Conservation (phyloP, 257 asterid genomes). For the Ballota nigra region DNA sequence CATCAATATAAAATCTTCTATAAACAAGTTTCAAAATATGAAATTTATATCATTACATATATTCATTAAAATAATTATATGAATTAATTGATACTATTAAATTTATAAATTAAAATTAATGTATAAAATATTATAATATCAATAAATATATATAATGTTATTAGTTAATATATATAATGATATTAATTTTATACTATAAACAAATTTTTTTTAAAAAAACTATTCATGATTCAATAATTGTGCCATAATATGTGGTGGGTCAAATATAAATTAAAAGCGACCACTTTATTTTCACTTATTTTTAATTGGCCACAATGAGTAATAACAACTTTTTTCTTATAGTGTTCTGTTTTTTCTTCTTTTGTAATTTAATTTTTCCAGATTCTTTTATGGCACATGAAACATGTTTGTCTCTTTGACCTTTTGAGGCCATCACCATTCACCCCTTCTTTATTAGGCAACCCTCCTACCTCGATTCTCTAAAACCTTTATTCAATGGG, state of each 20-base stretch:
- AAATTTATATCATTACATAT: too few species aligned
- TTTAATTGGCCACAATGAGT: constrained; percentile 3
- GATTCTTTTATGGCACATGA: constrained; percentile 40
- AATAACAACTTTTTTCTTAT: background rate
- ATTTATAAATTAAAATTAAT: too few species aligned
- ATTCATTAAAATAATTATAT: too few species aligned
- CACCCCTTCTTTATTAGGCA: constrained; percentile 26
- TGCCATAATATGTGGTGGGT: background rate
- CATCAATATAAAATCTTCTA: too few species aligned
- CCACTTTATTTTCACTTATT: background rate
- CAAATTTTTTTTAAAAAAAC: too few species aligned
- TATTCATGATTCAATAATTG: constrained; percentile 1
- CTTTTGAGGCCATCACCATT: constrained; percentile 24
- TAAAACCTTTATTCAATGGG: constrained; percentile 25
- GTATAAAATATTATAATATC: too few species aligned
- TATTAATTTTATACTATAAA: too few species aligned
- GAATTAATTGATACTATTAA: too few species aligned
- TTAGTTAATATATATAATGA: too few species aligned
- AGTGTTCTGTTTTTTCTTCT: background rate
- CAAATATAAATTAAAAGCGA: background rate
- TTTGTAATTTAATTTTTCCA: background rate
- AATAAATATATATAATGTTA: too few species aligned
- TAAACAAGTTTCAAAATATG: too few species aligned
- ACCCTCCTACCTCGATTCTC: constrained; percentile 35
- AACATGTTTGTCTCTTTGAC: constrained; percentile 34